These are phyloP conservation scores for Pyropia haitanensis DNA, from an alignment of 23 red algal genomes.

Conservation along the genomic window DNA sequence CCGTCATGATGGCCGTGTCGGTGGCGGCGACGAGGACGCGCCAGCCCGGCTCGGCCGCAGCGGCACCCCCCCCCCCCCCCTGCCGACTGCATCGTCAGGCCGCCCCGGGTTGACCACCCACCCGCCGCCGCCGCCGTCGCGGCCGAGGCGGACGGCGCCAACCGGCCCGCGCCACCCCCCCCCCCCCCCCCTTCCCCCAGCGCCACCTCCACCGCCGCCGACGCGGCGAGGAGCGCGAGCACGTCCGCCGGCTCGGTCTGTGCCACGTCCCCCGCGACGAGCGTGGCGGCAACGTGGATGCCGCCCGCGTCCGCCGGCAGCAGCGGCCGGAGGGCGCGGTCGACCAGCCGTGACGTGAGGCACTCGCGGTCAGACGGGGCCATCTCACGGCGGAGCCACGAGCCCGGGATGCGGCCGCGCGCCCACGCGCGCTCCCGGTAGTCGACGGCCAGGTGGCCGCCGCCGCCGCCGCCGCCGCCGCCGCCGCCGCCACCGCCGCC, in stretches of 20 bases:
- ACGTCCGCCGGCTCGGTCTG: conserved; percentile 36
- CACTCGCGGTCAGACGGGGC: conserved; percentile 50
- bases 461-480: neutral
- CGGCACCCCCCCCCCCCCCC: no score
- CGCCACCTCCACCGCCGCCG: conserved; percentile 29
- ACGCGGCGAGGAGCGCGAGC: conserved; percentile 60
- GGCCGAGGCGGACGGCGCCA: conserved; percentile 26
- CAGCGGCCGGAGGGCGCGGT: conserved; percentile 70
- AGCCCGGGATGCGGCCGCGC: conserved; percentile 69
- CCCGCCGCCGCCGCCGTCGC: neutral
- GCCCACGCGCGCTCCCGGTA: conserved; percentile 69
- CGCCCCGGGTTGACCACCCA: neutral
- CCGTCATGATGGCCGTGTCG: conserved; percentile 7
- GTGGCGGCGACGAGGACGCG: neutral
- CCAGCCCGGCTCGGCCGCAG: neutral
- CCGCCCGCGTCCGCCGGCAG: neutral
- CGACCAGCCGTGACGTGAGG: conserved; percentile 63
- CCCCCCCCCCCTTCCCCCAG: conserved; percentile 3
- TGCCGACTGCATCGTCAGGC: neutral
- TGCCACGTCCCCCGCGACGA: conserved; percentile 50
- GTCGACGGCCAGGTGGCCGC: conserved; percentile 32
- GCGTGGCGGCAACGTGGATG: conserved; percentile 10
- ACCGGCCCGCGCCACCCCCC: conserved; percentile 13
- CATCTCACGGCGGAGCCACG: conserved; percentile 57
- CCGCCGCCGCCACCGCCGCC: neutral